Evolutionary conservation across 768 basidiomycete genomes (phyloP).

Genomic region (Mycena galericulata): DNA sequence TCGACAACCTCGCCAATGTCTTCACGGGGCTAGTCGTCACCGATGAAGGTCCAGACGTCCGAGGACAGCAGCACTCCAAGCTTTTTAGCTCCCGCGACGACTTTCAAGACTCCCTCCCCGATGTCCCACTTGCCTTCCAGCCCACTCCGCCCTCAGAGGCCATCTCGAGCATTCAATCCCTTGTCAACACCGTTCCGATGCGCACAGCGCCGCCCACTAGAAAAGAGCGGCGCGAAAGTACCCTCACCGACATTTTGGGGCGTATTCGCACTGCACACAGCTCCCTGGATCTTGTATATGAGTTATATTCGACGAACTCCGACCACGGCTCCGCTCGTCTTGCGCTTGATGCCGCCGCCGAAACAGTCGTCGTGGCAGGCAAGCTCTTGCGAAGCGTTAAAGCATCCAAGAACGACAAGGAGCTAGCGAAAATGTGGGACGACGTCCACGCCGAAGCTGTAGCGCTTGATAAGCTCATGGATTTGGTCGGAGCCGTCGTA

Average conservation of each 20-base stretch:
- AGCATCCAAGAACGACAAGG: conserved; percentile 10
- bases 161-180: conserved; percentile 12
- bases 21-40: background rate
- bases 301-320: conserved; percentile 9
- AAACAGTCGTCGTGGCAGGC: conserved; percentile 19
- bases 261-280: conserved; percentile 14
- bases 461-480: conserved; percentile 21
- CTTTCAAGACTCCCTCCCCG: conserved; percentile 16
- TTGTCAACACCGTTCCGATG: conserved; percentile 1
- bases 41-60: conserved; percentile 21
- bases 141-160: conserved; percentile 3
- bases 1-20: conserved; percentile 6
- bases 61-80: conserved; percentile 21
- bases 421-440: conserved; percentile 14
- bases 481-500: conserved; percentile 15
- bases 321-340: conserved; percentile 18
- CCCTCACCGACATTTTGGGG: conserved; percentile 12
- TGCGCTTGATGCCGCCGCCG: conserved; percentile 18
- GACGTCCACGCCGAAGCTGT: conserved; percentile 14
- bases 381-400: conserved; percentile 19
- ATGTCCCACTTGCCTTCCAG: conserved; percentile 13
- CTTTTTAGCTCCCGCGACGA: conserved; percentile 26
- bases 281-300: conserved; percentile 2
- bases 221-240: conserved; percentile 13
- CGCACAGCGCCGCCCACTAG: conserved; percentile 14